Conservation (phyloP, 164 flowering plant genomes). For the Euptelea pleiosperma region DNA sequence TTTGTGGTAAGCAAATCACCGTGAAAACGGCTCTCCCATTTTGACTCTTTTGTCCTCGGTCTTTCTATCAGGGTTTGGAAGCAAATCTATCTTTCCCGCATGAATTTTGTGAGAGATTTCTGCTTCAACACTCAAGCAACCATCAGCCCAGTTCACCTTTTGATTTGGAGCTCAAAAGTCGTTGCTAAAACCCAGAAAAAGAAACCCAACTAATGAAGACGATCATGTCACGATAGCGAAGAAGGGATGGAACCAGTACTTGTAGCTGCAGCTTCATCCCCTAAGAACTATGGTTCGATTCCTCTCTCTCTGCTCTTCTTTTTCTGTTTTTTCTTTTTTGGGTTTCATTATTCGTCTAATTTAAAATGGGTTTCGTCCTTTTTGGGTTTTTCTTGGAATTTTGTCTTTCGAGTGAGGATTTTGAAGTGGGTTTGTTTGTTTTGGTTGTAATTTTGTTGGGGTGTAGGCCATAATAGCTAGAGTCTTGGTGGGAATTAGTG, state of each 20-base stretch:
- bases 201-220: too few relatives aligned
- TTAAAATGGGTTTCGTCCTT: slow-evolving; percentile 9
- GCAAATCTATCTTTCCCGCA: too few relatives aligned
- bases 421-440: not conserved
- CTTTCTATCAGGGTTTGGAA: too few relatives aligned
- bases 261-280: slow-evolving; percentile 81
- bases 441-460: not conserved
- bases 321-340: not conserved
- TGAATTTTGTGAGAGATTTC: too few relatives aligned
- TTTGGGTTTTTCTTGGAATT: slow-evolving; percentile 9
- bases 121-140: too few relatives aligned
- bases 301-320: not conserved
- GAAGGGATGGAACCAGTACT: slow-evolving; percentile 59
- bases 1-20: too few relatives aligned
- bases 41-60: too few relatives aligned
- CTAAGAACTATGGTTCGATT: slow-evolving; percentile 68
- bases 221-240: too few relatives aligned
- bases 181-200: too few relatives aligned
- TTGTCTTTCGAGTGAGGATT: not conserved
- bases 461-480: slow-evolving; percentile 81
- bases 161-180: too few relatives aligned
- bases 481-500: slow-evolving; percentile 79
- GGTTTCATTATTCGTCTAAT: not conserved
- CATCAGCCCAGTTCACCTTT: too few relatives aligned
- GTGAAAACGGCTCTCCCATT: too few relatives aligned